phyloP scores from a whole-genome alignment of 495 filamentous ascomycete genomes.

The Hypoxylon rickii region DNA sequence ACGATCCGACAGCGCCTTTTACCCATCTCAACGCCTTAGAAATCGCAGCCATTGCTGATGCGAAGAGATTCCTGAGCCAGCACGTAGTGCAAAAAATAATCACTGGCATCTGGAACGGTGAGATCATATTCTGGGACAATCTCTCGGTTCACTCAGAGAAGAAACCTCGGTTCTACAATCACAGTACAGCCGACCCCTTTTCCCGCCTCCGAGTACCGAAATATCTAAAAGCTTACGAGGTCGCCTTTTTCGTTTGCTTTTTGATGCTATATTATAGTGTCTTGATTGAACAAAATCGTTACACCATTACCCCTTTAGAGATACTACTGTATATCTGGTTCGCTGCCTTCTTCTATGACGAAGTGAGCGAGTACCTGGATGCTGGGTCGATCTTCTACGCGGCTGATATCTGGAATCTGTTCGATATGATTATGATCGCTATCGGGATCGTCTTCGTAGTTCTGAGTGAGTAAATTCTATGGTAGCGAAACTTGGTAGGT shows the following conservation, averaged over 20 bases:
- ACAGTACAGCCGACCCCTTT: slow-evolving; percentile 75
- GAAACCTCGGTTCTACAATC: slow-evolving; percentile 80
- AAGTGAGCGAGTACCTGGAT: slow-evolving; percentile 80
- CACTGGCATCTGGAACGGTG: slow-evolving; percentile 86
- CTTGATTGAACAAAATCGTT: slow-evolving; percentile 62
- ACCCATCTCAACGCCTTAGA: slow-evolving; percentile 84
- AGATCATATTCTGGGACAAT: slow-evolving; percentile 90
- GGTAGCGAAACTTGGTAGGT: slow-evolving; percentile 51
- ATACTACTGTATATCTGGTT: slow-evolving; percentile 69
- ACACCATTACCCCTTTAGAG: slow-evolving; percentile 56
- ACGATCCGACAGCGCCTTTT: slow-evolving; percentile 68
- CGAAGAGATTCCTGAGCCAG: slow-evolving; percentile 90
- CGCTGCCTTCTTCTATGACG: slow-evolving; percentile 85
- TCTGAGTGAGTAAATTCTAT: slow-evolving; percentile 64
- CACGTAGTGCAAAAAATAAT: slow-evolving; percentile 84
- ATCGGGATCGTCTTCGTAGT: slow-evolving; percentile 76
- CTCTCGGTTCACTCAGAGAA: slow-evolving; percentile 77
- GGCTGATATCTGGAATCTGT: slow-evolving; percentile 87
- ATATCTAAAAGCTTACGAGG: slow-evolving; percentile 89
- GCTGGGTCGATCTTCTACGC: slow-evolving; percentile 84
- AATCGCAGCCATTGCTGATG: slow-evolving; percentile 85
- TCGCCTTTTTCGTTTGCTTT: slow-evolving; percentile 82
- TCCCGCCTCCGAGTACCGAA: slow-evolving; percentile 86
- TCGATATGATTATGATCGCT: slow-evolving; percentile 85
- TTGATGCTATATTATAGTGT: slow-evolving; percentile 84